A percentile compares a stretch with the other conserved stretches of the same genome.
Conservation (phyloP, 495 filamentous ascomycete genomes). For the Sordaria brevicollis region DNA sequence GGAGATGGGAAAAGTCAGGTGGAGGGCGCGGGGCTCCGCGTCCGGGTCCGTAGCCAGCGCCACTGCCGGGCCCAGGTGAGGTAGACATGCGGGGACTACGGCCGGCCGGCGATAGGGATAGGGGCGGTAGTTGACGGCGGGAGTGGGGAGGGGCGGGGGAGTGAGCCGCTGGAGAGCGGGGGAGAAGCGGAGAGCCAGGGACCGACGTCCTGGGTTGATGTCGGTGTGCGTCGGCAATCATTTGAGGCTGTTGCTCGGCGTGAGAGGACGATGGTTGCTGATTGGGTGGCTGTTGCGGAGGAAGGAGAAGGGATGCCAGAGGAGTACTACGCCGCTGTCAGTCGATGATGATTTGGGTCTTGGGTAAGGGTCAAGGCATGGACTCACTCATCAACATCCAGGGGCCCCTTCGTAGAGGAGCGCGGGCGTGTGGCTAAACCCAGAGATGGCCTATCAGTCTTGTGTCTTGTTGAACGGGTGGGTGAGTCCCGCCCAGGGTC, state of each 20-base stretch:
- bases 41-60: slow-evolving; percentile 9
- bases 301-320: slow-evolving; percentile 16
- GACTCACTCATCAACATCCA: slow-evolving; percentile 45
- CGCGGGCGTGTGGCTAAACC: slow-evolving; percentile 33
- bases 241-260: neutral
- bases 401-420: slow-evolving; percentile 46
- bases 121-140: neutral
- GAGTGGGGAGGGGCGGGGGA: slow-evolving; percentile 11
- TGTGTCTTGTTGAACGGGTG: neutral
- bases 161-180: slow-evolving; percentile 12
- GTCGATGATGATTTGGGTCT: neutral
- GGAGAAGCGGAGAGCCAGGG: slow-evolving; percentile 10
- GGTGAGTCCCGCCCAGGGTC: neutral
- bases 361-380: neutral
- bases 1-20: slow-evolving; percentile 72
- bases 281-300: slow-evolving; percentile 4
- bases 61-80: slow-evolving; percentile 15
- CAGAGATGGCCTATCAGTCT: neutral
- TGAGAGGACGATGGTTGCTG: neutral
- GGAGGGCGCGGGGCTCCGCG: slow-evolving; percentile 18
- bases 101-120: neutral
- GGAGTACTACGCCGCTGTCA: slow-evolving; percentile 13
- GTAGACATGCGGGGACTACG: slow-evolving; percentile 9
- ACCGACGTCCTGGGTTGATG: neutral
- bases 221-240: slow-evolving; percentile 2